A percentile compares a stretch with the other conserved stretches of the same genome.
phyloP scores from a whole-genome alignment of 257 asterid genomes.

The Cynanchum wilfordii region DNA sequence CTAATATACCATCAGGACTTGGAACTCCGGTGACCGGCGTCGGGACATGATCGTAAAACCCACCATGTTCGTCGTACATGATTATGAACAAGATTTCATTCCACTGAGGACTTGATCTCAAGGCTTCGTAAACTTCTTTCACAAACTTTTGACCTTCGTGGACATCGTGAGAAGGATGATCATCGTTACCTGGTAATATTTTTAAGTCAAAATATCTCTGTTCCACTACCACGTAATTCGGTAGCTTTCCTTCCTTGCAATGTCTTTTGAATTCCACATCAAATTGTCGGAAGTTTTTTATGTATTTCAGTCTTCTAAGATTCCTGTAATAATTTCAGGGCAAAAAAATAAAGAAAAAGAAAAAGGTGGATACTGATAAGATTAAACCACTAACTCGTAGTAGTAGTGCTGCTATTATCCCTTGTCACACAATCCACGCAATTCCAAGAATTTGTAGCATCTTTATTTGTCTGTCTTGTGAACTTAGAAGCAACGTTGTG shows the following conservation, averaged over 20 bases:
- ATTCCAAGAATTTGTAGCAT: not conserved
- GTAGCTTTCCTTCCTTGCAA: conserved; percentile 65
- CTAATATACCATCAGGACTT: conserved; percentile 58
- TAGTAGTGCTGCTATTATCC: not conserved
- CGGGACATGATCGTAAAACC: conserved; percentile 70
- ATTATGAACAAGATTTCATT: conserved; percentile 52
- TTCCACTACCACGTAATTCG: conserved; percentile 69
- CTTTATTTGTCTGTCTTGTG: not conserved
- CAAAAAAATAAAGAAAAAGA: too few species aligned
- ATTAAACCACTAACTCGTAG: too few species aligned
- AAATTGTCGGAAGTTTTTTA: conserved; percentile 52
- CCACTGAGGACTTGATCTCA: conserved; percentile 81
- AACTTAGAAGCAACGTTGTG: not conserved
- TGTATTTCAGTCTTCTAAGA: conserved; percentile 55
- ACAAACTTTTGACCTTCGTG: conserved; percentile 65
- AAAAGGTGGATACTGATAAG: too few species aligned
- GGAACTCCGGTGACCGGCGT: conserved; percentile 63
- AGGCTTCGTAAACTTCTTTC: conserved; percentile 57
- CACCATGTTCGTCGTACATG: conserved; percentile 73
- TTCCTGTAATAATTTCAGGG: conserved; percentile 39
- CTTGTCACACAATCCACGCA: conserved; percentile 6
- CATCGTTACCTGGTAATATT: conserved; percentile 60
- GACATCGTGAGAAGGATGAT: conserved; percentile 73
- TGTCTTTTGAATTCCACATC: conserved; percentile 56
- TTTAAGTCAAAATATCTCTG: conserved; percentile 53